A percentile compares a stretch with the other conserved stretches of the same genome.
Conservation (phyloP, 345 rosid species). For the Tarenaya hassleriana region DNA sequence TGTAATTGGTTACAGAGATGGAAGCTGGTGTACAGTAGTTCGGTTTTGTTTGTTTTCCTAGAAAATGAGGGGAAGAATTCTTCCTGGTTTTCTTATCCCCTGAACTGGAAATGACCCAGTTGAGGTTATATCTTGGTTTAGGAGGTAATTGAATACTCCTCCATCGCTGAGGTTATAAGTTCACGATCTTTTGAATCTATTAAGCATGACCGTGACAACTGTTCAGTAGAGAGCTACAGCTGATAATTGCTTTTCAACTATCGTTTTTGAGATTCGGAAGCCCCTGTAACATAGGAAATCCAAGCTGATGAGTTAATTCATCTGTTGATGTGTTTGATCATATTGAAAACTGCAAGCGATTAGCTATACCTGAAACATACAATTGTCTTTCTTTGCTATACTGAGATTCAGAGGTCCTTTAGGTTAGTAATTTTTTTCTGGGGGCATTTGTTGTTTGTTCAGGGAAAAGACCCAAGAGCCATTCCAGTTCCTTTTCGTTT, state of each 20-base stretch:
- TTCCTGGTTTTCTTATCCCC: background rate
- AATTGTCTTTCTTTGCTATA: too few relatives aligned
- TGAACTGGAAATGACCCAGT: background rate
- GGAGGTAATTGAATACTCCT: background rate
- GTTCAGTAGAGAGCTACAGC: too few relatives aligned
- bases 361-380: too few relatives aligned
- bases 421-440: background rate
- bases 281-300: background rate
- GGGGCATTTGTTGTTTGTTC: background rate
- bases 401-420: too few relatives aligned
- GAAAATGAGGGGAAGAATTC: background rate
- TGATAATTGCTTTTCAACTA: too few relatives aligned
- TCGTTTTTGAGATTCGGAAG: background rate
- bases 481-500: too few relatives aligned
- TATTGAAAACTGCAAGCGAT: background rate
- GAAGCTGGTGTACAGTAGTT: slow-evolving; percentile 3
- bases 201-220: background rate
- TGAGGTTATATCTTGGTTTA: slow-evolving; percentile 6
- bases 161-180: background rate
- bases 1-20: background rate
- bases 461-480: background rate
- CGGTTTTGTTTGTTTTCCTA: slow-evolving; percentile 3
- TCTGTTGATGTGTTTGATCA: background rate
- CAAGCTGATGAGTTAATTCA: background rate
- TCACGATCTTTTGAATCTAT: background rate